Evolutionary conservation across 2,329 filamentous ascomycete genomes (phyloP).

Genomic region (Sordariomycetes sp.): DNA sequence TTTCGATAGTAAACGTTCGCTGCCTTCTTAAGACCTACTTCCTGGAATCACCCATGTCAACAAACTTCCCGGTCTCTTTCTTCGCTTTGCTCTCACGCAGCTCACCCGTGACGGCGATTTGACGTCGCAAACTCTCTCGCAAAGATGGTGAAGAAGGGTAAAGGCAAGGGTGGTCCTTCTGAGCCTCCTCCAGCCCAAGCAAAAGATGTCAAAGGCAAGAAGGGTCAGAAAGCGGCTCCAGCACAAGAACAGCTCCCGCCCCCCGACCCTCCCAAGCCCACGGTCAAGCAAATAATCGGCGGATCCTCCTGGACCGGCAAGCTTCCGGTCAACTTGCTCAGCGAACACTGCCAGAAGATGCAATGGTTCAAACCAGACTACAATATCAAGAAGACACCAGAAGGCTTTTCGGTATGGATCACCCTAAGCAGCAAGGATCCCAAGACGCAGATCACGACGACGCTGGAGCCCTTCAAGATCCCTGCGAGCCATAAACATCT

Average conservation of each 20-base stretch:
- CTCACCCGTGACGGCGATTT: no score
- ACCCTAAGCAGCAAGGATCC: constrained; percentile 66
- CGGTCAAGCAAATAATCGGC: constrained; percentile 75
- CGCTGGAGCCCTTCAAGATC: constrained; percentile 73
- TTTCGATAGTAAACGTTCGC: no score
- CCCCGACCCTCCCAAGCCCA: constrained; percentile 45
- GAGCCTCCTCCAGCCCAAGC: constrained; percentile 18
- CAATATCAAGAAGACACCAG: constrained; percentile 64
- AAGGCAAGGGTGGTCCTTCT: constrained; percentile 35
- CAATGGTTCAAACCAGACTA: constrained; percentile 95
- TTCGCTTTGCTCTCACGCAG: no score
- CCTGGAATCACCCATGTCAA: no score
- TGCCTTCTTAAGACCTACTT: no score
- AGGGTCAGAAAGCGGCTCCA: constrained; percentile 20
- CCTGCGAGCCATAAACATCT: constrained; percentile 69
- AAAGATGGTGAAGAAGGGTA: constrained; percentile 43
- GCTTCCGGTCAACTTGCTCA: constrained; percentile 83
- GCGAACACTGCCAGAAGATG: constrained; percentile 91
- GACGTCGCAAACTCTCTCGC: background rate
- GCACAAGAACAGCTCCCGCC: constrained; percentile 20
- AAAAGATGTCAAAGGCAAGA: constrained; percentile 39
- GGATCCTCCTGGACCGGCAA: constrained; percentile 97
- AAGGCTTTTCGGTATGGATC: constrained; percentile 73
- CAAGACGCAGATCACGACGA: constrained; percentile 72
- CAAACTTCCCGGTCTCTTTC: no score